Percentiles rank a stretch among this genome's conserved stretches.
phyloP scores from a whole-genome alignment of 225 moss, liverwort and hornwort species.

The Rhytidiadelphus loreus region DNA sequence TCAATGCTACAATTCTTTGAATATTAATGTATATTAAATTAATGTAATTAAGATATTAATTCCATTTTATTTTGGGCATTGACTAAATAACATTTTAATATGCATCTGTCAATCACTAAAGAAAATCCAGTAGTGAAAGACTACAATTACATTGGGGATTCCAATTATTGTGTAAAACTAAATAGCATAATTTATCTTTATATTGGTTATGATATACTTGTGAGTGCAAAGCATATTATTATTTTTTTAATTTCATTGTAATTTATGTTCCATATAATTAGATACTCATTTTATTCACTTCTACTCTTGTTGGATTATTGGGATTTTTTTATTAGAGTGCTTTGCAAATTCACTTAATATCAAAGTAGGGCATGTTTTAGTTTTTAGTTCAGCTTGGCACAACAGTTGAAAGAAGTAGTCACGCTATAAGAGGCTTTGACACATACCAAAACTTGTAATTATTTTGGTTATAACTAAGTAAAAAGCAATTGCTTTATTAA shows the following conservation, averaged over 20 bases:
- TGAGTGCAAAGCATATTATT: background rate
- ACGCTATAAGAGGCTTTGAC: background rate
- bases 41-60: too few relatives aligned
- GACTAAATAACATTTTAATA: too few relatives aligned
- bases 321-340: background rate
- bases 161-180: too few relatives aligned
- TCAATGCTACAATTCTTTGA: background rate
- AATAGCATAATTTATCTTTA: background rate
- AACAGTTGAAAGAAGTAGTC: background rate
- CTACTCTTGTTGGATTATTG: background rate
- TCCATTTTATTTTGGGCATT: background rate
- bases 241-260: background rate
- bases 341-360: background rate
- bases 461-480: background rate
- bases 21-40: background rate
- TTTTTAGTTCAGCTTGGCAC: background rate
- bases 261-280: background rate
- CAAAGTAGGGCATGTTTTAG: background rate
- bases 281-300: background rate
- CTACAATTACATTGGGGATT: background rate
- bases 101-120: background rate
- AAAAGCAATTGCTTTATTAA: background rate
- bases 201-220: background rate
- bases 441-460: background rate
- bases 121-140: accelerated